These are phyloP conservation scores for Porcisia hertigi DNA, from an alignment of 208 protist species.

Conservation along the genomic window DNA sequence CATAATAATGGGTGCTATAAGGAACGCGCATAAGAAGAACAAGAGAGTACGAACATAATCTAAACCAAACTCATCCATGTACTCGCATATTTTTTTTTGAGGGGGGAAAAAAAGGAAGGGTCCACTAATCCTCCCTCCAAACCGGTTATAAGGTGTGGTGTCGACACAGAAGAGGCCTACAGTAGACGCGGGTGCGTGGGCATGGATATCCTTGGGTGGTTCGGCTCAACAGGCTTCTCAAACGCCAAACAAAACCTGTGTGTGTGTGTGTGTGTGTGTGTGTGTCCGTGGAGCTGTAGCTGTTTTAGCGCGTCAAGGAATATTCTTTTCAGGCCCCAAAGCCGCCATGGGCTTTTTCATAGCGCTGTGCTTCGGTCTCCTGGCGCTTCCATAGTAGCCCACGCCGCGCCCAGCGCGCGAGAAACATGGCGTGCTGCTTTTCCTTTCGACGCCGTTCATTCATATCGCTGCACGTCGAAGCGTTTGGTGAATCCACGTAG, in stretches of 20 bases:
- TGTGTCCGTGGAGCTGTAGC: no score
- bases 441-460: conserved; percentile 16
- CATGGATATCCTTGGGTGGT: neutral
- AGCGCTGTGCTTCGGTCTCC: conserved; percentile 29
- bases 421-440: conserved; percentile 14
- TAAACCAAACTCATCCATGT: no score
- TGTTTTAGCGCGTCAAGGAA: neutral
- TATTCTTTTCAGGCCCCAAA: neutral
- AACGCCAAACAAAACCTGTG: neutral
- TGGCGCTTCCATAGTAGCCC: conserved; percentile 32
- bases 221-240: neutral
- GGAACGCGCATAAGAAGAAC: no score
- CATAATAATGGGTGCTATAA: no score
- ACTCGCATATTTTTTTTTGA: no score
- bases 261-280: neutral
- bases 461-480: conserved; percentile 20
- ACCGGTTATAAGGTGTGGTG: neutral
- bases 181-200: neutral
- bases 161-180: neutral
- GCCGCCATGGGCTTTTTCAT: conserved; percentile 4
- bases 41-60: no score
- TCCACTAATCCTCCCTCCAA: neutral
- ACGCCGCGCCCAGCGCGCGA: conserved; percentile 33
- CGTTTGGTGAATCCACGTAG: conserved; percentile 33
- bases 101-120: neutral